Evolutionary conservation across 345 rosid species (phyloP), one percentile per base, ranked within the genome.

Genomic region (Hypericum androsaemum): DNA sequence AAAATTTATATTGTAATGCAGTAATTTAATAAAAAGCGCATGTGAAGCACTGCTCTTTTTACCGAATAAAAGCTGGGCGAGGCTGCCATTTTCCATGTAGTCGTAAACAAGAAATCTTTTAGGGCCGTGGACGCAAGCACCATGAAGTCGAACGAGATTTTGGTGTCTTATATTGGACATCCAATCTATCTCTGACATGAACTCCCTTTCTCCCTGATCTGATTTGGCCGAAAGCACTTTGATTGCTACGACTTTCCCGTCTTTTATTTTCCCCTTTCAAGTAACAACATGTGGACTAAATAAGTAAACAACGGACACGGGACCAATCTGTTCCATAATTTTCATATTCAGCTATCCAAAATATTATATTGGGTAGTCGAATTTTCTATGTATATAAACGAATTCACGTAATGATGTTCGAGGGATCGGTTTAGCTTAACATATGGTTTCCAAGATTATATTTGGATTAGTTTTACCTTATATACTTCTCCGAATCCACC

Each of bases 401-500:
- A 6, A 2, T 7, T 2, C 5, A n/a, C n/a, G n/a, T n/a, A n/a
- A n/a, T n/a, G n/a, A n/a, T n/a, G n/a, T n/a, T 39, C 43, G 7
- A 12, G 5, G 1, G 0, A 5, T n/a, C 15, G 3, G 22, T 8
- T 1, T 12, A 4, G 28, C 15, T 13, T 32, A 17, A 17, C 7
- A 14, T n/a, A 14, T 16, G n/a, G n/a, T n/a, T n/a, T n/a, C n/a
- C n/a, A n/a, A n/a, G n/a, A n/a, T n/a, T n/a, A n/a, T n/a, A n/a
- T n/a, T n/a, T n/a, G n/a, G n/a, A n/a, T n/a, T n/a, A n/a, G n/a
- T n/a, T n/a, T n/a, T n/a, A 78, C 88, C 81, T 61, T 79, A 68
- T 77, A 82, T 14, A 82, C 85, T 50, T 66, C 53, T 37, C 89
- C 85, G 47, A 69, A 79, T 32, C 66, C 76, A 8, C 89, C 89